Evolutionary conservation across 2,329 filamentous ascomycete species (phyloP).

Genomic region (Aspergillus pseudonomiae): DNA sequence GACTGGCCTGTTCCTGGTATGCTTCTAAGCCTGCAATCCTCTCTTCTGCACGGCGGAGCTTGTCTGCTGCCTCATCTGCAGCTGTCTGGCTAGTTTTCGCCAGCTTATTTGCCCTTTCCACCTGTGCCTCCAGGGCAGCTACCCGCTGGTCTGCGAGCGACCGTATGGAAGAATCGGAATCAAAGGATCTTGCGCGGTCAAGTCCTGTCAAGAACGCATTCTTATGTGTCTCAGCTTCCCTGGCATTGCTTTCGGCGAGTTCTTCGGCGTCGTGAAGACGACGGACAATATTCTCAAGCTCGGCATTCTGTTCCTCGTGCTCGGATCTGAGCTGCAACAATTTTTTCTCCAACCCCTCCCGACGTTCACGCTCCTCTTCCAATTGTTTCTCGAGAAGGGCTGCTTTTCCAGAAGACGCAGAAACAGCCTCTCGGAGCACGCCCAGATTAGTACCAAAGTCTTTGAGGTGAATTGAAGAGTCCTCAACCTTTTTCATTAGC

Average conservation of each 20-base stretch:
- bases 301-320: slow-evolving; percentile 76
- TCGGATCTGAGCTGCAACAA: slow-evolving; percentile 76
- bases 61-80: slow-evolving; percentile 83
- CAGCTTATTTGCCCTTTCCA: slow-evolving; percentile 74
- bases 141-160: slow-evolving; percentile 60
- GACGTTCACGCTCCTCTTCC: slow-evolving; percentile 72
- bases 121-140: slow-evolving; percentile 74
- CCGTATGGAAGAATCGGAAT: slow-evolving; percentile 38
- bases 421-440: slow-evolving; percentile 75
- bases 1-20: slow-evolving; percentile 95
- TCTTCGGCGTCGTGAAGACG: slow-evolving; percentile 85
- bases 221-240: slow-evolving; percentile 83
- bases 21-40: slow-evolving; percentile 94
- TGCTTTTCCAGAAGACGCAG: slow-evolving; percentile 77
- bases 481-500: slow-evolving; percentile 68
- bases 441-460: slow-evolving; percentile 73
- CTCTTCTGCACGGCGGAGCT: slow-evolving; percentile 89
- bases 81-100: slow-evolving; percentile 88
- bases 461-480: slow-evolving; percentile 66
- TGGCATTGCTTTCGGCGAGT: slow-evolving; percentile 80
- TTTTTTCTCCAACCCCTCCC: slow-evolving; percentile 76
- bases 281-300: slow-evolving; percentile 74
- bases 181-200: slow-evolving; percentile 65
- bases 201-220: slow-evolving; percentile 81
- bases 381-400: slow-evolving; percentile 77